Evolutionary conservation across 192 early-diverging fungal genomes (phyloP).

Genomic region (Geranomyces variabilis): DNA sequence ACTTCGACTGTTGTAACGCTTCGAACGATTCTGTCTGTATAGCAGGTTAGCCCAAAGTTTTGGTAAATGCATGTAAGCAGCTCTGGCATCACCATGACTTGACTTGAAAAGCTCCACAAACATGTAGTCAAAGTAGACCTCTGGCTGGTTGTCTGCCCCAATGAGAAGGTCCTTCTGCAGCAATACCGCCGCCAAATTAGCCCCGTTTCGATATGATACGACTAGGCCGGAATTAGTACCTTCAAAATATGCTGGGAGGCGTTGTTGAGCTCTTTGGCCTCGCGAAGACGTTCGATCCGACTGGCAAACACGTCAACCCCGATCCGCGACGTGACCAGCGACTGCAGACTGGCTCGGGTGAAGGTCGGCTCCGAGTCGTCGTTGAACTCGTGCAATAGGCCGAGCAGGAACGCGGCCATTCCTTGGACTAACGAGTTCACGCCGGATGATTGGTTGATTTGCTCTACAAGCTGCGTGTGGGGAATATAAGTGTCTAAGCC

Average conservation of each 20-base stretch:
- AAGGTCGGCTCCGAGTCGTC: slow-evolving; percentile 78
- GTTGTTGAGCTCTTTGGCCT: slow-evolving; percentile 79
- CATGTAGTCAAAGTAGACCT: slow-evolving; percentile 77
- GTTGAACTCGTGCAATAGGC: slow-evolving; percentile 88
- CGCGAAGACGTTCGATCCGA: slow-evolving; percentile 81
- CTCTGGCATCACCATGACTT: slow-evolving; percentile 64
- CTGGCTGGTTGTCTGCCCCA: slow-evolving; percentile 62
- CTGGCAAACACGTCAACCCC: slow-evolving; percentile 85
- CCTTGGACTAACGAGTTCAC: slow-evolving; percentile 89
- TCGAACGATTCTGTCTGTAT: slow-evolving; percentile 1
- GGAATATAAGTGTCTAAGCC: too few relatives aligned
- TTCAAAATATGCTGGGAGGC: slow-evolving; percentile 63
- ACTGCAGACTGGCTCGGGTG: slow-evolving; percentile 73
- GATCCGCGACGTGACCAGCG: slow-evolving; percentile 83
- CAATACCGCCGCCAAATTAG: slow-evolving; percentile 3
- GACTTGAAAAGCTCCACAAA: slow-evolving; percentile 87
- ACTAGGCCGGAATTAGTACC: not conserved
- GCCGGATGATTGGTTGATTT: slow-evolving; percentile 84
- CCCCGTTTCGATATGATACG: not conserved
- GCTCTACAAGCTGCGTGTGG: slow-evolving; percentile 76
- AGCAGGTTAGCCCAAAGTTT: not conserved
- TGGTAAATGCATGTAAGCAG: not conserved
- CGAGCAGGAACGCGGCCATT: slow-evolving; percentile 82
- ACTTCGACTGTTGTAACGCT: not conserved
- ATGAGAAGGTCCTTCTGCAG: slow-evolving; percentile 59